Base-by-base conservation (phyloP, 2,329 filamentous ascomycete species). In the Penicillium janthinellum region DNA sequence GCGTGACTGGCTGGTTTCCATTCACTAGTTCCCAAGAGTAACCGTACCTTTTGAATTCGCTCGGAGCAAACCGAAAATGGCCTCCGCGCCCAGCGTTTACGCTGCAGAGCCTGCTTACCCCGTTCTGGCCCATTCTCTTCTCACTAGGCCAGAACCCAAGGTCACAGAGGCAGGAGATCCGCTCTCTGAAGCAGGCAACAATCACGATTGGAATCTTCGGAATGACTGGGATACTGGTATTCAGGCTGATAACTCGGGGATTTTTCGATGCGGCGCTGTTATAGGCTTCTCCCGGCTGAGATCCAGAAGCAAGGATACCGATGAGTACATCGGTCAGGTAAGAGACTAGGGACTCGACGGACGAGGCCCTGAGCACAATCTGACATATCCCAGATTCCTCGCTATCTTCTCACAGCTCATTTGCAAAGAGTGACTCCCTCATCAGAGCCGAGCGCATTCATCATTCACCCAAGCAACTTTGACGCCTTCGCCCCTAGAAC, bases 301-400 rank as follows among this genome's bases (percentile, higher is more conserved):
- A 52, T 57, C 57, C 35, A 64, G 59, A 61, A 61, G 54, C 38
- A 65, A 61, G 8, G 65, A 70, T 20, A 65, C 58, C 15, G 65
- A 74, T 31, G 69, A 73, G 47, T 67, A 67, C 25, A 62, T 76
- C 45, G 72, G 69, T 39, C 67, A 74, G 68, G 75, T 76, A 66
- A 39, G 61, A 31, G 15, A 17, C 7, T n/a, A n/a, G n/a, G n/a
- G n/a, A n/a, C 12, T 37, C 14, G 12, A 6, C 48, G 12, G 8
- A 28, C 3, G n/a, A 12, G 11, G 3, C 49, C 55, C 22, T 7
- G 12, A 10, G 20, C 7, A 54, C 31, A 39, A 22, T 41, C 55
- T 65, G 20, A 59, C 5, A n/a, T 2, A 12, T 45, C 11, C 12
- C 49, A 75, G 73, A 61, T 74, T 37, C 71, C 73, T n/a, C 73